phyloP scores from a whole-genome alignment of 495 filamentous ascomycete species.

The Massariosphaeria phaeospora region DNA sequence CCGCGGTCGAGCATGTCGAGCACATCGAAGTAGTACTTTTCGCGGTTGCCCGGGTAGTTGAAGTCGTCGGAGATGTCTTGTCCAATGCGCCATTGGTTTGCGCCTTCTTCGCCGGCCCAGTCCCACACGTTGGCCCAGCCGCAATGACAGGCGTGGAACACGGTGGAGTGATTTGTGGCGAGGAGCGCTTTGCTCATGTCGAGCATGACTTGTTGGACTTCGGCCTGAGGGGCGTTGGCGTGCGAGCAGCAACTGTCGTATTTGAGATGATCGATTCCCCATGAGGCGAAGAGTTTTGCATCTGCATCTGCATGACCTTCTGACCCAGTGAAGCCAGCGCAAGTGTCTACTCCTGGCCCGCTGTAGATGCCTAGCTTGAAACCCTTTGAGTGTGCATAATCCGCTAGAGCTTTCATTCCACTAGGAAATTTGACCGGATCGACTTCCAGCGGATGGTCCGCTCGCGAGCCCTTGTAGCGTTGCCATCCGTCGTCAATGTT shows the following conservation, averaged over 20 bases:
- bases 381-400: slow-evolving; percentile 26
- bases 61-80: slow-evolving; percentile 29
- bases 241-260: slow-evolving; percentile 28
- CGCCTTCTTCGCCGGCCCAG: slow-evolving; percentile 22
- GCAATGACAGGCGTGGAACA: slow-evolving; percentile 27
- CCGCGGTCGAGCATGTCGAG: slow-evolving; percentile 28
- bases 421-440: slow-evolving; percentile 23
- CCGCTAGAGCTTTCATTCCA: slow-evolving; percentile 23
- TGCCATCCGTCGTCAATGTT: slow-evolving; percentile 29
- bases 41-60: slow-evolving; percentile 26
- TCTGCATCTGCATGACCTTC: slow-evolving; percentile 19
- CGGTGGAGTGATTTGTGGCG: slow-evolving; percentile 18
- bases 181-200: slow-evolving; percentile 22
- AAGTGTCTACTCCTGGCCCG: slow-evolving; percentile 17
- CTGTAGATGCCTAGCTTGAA: slow-evolving; percentile 28
- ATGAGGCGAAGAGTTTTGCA: slow-evolving; percentile 24
- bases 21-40: slow-evolving; percentile 31
- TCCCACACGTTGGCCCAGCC: slow-evolving; percentile 22
- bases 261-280: slow-evolving; percentile 28
- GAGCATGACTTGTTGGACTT: slow-evolving; percentile 24
- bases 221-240: slow-evolving; percentile 11
- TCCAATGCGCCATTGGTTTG: slow-evolving; percentile 29
- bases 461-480: slow-evolving; percentile 19
- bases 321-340: slow-evolving; percentile 21
- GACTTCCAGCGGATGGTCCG: slow-evolving; percentile 15